Conservation (phyloP, 768 basidiomycete genomes). For the Leccinum variicolor region DNA sequence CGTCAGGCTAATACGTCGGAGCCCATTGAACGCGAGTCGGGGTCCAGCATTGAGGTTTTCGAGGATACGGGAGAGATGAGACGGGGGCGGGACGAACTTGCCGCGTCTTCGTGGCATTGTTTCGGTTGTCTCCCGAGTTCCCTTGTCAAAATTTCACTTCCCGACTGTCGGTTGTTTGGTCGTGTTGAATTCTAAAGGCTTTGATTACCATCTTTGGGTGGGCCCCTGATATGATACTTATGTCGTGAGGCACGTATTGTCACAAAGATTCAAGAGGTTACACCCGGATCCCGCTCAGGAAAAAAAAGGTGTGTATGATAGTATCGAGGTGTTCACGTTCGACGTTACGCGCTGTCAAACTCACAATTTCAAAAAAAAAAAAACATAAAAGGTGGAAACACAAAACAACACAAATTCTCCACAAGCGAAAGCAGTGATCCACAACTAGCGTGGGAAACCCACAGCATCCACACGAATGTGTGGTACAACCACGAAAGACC, state of each 20-base stretch:
- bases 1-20: constrained; percentile 53
- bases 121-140: too few species aligned
- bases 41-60: constrained; percentile 49
- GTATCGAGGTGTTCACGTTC: not conserved
- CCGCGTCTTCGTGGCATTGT: constrained; percentile 25
- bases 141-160: not conserved
- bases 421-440: too few species aligned
- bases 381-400: too few species aligned
- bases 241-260: not conserved
- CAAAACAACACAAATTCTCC: too few species aligned
- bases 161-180: constrained; percentile 2
- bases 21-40: constrained; percentile 43
- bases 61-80: constrained; percentile 54
- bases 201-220: not conserved
- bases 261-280: too few species aligned
- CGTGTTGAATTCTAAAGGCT: constrained; percentile 8
- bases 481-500: too few species aligned
- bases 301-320: too few species aligned
- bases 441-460: too few species aligned
- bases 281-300: not conserved
- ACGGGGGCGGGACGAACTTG: constrained; percentile 42
- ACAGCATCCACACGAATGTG: too few species aligned
- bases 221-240: not conserved
- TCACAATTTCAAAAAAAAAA: too few species aligned
- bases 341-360: too few species aligned